These are phyloP conservation scores for Gautieria morchelliformis DNA, from an alignment of 768 basidiomycete genomes.

Conservation along the genomic window DNA sequence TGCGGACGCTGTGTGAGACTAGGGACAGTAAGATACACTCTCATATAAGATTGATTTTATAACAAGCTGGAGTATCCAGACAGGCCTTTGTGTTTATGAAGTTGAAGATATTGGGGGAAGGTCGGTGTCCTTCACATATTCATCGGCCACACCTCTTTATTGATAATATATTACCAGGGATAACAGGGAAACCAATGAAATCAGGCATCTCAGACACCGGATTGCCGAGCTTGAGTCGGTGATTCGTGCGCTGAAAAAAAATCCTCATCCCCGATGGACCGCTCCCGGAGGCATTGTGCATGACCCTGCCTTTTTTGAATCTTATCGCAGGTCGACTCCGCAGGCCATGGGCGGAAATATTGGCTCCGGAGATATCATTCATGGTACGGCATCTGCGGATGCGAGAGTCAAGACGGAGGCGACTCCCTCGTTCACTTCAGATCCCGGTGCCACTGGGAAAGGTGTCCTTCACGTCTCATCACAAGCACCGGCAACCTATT, in stretches of 20 bases:
- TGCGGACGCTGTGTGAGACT: constrained; percentile 5
- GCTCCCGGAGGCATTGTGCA: not conserved
- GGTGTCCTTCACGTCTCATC: no score
- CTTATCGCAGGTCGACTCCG: no score
- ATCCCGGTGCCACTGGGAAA: no score
- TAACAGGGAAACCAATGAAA: not conserved
- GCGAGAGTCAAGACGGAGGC: no score
- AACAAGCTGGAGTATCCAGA: not conserved
- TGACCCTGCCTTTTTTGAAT: no score
- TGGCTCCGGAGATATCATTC: no score
- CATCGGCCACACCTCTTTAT: not conserved
- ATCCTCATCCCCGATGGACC: not conserved
- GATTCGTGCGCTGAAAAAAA: not conserved
- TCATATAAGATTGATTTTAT: not conserved
- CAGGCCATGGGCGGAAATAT: no score
- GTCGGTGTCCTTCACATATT: not conserved
- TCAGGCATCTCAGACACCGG: not conserved
- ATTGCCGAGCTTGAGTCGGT: constrained; percentile 1
- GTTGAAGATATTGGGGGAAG: not conserved
- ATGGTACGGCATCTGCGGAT: no score
- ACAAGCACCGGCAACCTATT: no score
- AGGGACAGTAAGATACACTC: not conserved
- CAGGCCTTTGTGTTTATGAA: constrained; percentile 3
- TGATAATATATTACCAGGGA: not conserved
- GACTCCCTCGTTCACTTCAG: no score